Evolutionary conservation across 176 grass and related monocot species (phyloP), one percentile per base, ranked within the genome.

Genomic region (Oryza meridionalis): DNA sequence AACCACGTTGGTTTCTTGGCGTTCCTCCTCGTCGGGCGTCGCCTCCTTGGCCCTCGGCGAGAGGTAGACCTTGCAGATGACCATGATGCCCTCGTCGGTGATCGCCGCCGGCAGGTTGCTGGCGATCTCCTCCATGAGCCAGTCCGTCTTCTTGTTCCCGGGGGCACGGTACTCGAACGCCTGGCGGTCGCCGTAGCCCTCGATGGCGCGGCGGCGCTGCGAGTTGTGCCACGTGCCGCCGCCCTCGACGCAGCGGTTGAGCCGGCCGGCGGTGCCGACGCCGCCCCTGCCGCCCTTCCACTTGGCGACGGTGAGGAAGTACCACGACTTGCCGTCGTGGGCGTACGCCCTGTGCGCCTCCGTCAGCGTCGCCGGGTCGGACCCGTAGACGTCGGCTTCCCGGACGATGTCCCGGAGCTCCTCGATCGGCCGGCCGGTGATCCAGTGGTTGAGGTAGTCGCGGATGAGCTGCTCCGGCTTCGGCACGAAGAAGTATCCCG

Each of bases 371-470:
- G 19, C 55, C 19, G 85, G 70, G 61, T 74, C 62, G 35, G 12
- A 38, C 25, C 4, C 14, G 40, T 79, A 80, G 10, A 86, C 22
- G 19, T 86, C 69, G 6, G 1, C 11, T 11, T 19, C 1, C 32
- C n/a, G 64, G 49, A 61, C 16, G 78, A 47, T 17, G 37, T 4
- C 6, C 2, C 19, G 10, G 65, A 53, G 1, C 26, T 65, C 10
- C 2, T 22, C 65, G 78, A 53, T 27, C 7, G 69, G 40, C 6
- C 37, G 4, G 9, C 19, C 14, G 16, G 9, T 3, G 11, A 78
- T 77, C 86, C 86, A 83, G 0, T 55, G 44, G 32, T 78, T 53
- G 8, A 88, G 80, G 86, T 88, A 87, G 49, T 1, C 9, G 37
- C 27, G 12, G 72, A 82, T 68, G 4, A 82, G 72, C 86, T 88